Conservation (phyloP, 2,329 filamentous ascomycete genomes). For the Aspergillus bombycis region DNA sequence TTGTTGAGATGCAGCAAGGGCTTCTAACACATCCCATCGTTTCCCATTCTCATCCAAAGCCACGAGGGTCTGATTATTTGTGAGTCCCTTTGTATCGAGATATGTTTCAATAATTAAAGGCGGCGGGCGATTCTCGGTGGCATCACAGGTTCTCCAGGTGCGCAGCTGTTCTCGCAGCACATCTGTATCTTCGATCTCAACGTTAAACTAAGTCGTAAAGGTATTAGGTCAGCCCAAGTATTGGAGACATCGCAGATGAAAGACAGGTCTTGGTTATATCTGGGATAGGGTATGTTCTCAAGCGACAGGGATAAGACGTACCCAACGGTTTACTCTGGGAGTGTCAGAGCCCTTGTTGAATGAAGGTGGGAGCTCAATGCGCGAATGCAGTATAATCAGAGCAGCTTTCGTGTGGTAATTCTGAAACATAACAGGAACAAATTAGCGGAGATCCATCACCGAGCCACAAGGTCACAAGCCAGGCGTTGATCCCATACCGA, state of each 20-base stretch:
- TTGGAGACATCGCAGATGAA: not conserved
- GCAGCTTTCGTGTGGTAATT: constrained; percentile 92
- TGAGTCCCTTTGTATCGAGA: constrained; percentile 76
- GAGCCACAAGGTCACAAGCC: not conserved
- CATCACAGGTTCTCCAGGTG: constrained; percentile 79
- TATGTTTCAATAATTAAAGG: constrained; percentile 90
- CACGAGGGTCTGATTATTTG: constrained; percentile 83
- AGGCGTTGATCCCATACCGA: constrained; percentile 61
- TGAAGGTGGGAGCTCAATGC: constrained; percentile 68
- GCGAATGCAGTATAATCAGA: constrained; percentile 78
- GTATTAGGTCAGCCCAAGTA: not conserved
- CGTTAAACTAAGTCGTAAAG: constrained; percentile 73
- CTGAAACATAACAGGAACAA: constrained; percentile 49
- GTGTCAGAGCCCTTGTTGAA: constrained; percentile 59
- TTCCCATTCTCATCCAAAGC: constrained; percentile 87
- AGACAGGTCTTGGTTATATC: not conserved
- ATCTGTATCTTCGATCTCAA: constrained; percentile 91
- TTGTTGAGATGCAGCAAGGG: constrained; percentile 67
- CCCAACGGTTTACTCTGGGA: constrained; percentile 83
- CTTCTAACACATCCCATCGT: constrained; percentile 87
- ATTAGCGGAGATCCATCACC: constrained; percentile 25
- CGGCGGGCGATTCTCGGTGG: constrained; percentile 74
- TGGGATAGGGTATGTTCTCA: not conserved
- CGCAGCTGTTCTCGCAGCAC: constrained; percentile 79
- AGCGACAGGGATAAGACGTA: constrained; percentile 49